Evolutionary conservation across 208 protist species (phyloP), one percentile per base, ranked within the genome.

Genomic region (Leishmania mexicana): DNA sequence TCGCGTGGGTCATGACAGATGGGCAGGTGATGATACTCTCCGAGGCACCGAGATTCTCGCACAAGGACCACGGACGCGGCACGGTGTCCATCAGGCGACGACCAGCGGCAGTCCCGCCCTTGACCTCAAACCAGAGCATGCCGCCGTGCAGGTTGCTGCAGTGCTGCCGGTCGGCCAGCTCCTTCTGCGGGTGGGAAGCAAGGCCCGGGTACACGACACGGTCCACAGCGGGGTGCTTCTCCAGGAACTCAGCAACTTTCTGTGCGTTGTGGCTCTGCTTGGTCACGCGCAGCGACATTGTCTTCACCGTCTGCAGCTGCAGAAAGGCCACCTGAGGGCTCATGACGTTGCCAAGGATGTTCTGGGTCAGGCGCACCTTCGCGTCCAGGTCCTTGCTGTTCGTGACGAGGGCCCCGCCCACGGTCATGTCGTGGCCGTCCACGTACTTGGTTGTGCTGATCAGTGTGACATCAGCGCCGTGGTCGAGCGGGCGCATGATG

Each of bases 401-500:
- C 40, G 77, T 92, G 17, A 95, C 88, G 40, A 96, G 83, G 49
- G 96, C 92, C 47, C 99, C 99, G 71, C 94, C 95, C 76, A 99
- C 94, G 21, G 96, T 98, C 88, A 99, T 98, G 81, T 96, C 96
- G 86, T 99, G 98, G 77, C 99, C 98, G 81, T 99, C 98, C 53
- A 99, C 89, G 85, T 98, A 99, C 91, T 99, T 99, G 75, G 98
- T 99, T 31, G 98, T 97, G 79, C 96, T 99, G 87, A 99, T 96
- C 24, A 99, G 87, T 4, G 98, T 98, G 38, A 99, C 88, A 80
- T 99, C 98, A n/a, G 96, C 98, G 81, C 98, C 99, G 58, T 96
- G 89, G 80, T 99, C 93, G 40, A 99, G 92, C 70, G 98, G 96
- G 49, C 93, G 89, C 90, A 98, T 98, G 88, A 99, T 99, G 83